Evolutionary conservation across 805 yeast genomes (phyloP).

Genomic region (Ogataea salicorniae): DNA sequence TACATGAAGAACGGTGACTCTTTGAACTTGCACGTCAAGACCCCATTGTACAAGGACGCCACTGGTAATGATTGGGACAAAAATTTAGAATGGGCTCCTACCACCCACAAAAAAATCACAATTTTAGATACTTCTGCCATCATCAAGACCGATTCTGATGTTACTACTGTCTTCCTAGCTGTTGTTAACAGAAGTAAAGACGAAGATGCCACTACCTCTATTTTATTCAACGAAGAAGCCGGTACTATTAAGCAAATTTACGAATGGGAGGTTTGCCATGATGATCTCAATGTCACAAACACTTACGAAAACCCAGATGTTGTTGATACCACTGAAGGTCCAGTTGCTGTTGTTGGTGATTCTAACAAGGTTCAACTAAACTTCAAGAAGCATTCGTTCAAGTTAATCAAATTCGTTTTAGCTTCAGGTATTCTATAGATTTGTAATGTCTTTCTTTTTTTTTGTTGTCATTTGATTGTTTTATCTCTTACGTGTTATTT

Average conservation of each 20-base stretch:
- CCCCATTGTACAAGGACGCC: constrained; percentile 25
- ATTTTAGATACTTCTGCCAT: constrained; percentile 26
- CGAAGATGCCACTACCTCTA: constrained; percentile 20
- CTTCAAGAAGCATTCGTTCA: constrained; percentile 23
- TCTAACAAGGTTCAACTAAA: constrained; percentile 9
- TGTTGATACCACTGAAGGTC: constrained; percentile 16
- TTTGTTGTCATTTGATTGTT: background rate
- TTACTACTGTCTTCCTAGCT: constrained; percentile 21
- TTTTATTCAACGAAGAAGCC: constrained; percentile 16
- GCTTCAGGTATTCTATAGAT: background rate
- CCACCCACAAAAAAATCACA: constrained; percentile 14
- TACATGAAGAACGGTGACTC: constrained; percentile 30
- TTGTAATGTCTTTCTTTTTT: no score
- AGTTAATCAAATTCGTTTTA: constrained; percentile 9
- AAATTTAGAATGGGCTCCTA: constrained; percentile 3
- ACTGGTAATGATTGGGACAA: constrained; percentile 18
- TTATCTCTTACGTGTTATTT: background rate
- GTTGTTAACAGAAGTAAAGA: constrained; percentile 26
- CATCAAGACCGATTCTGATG: constrained; percentile 14
- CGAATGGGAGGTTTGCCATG: constrained; percentile 25
- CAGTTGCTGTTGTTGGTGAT: constrained; percentile 29
- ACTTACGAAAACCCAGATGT: constrained; percentile 23
- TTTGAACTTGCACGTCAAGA: constrained; percentile 27
- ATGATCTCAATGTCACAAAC: constrained; percentile 28
- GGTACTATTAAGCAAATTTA: constrained; percentile 9